phyloP scores from a whole-genome alignment of 1,284 basidiomycete genomes.

The Cryptococcus sp. region DNA sequence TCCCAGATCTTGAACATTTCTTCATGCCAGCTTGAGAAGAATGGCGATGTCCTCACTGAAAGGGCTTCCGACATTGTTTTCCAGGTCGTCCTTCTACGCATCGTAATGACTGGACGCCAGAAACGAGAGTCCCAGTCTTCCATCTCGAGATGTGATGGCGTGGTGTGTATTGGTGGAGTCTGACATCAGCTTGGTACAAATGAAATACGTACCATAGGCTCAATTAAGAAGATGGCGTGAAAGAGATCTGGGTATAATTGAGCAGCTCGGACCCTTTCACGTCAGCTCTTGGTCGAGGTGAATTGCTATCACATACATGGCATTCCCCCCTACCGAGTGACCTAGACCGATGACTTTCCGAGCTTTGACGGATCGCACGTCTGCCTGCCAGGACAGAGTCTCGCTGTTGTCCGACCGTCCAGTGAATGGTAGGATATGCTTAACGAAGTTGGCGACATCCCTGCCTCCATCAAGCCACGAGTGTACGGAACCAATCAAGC shows the following conservation, averaged over 20 bases:
- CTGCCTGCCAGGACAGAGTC: not conserved
- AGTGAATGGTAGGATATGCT: constrained; percentile 43
- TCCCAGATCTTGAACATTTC: not conserved
- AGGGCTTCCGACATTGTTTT: not conserved
- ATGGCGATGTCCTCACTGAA: not conserved
- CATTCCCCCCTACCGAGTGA: constrained; percentile 76
- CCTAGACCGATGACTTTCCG: constrained; percentile 57
- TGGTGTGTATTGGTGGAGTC: not conserved
- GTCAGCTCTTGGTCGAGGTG: no score
- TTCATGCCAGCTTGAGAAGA: not conserved
- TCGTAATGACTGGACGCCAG: not conserved
- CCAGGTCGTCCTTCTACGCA: not conserved
- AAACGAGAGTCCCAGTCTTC: not conserved
- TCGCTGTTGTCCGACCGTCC: not conserved
- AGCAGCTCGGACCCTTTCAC: constrained; percentile 59
- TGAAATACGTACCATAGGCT: constrained; percentile 58
- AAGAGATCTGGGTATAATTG: constrained; percentile 64
- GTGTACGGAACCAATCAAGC: constrained; percentile 48
- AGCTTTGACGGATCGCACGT: not conserved
- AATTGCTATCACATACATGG: constrained; percentile 52
- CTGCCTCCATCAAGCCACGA: constrained; percentile 44
- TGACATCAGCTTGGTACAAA: not conserved
- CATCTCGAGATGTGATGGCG: not conserved
- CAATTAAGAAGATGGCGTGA: constrained; percentile 67
- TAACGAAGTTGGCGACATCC: constrained; percentile 49